These are phyloP conservation scores for Acanthochlamys bracteata DNA, from an alignment of 106 monocot species.

Conservation along the genomic window DNA sequence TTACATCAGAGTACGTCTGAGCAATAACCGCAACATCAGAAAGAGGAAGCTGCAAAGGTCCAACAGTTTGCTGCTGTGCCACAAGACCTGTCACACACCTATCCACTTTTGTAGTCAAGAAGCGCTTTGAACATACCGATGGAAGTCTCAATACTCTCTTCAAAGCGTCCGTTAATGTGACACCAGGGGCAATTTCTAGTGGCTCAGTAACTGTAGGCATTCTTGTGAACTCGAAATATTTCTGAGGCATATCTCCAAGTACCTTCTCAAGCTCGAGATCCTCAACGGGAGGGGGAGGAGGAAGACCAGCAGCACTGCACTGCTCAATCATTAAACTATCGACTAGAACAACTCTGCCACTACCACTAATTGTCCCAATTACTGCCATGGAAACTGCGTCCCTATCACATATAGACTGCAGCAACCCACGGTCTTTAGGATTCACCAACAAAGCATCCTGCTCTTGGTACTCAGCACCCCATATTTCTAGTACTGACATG, in stretches of 20 bases:
- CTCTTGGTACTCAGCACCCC: constrained; percentile 99
- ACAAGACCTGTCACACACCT: constrained; percentile 92
- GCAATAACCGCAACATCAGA: constrained; percentile 91
- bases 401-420: constrained; percentile 63
- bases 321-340: constrained; percentile 48
- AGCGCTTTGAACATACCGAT: constrained; percentile 89
- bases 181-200: constrained; percentile 62
- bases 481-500: constrained; percentile 93
- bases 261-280: constrained; percentile 96
- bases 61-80: constrained; percentile 94
- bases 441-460: constrained; percentile 88
- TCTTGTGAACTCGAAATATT: constrained; percentile 63
- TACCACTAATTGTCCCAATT: constrained; percentile 72
- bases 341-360: constrained; percentile 56
- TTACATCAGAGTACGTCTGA: constrained; percentile 54
- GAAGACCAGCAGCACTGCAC: constrained; percentile 27
- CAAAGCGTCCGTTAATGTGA: constrained; percentile 52
- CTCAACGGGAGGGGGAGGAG: constrained; percentile 53
- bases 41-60: constrained; percentile 83
- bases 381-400: constrained; percentile 94
- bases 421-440: constrained; percentile 43
- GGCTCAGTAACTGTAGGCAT: constrained; percentile 20
- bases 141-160: constrained; percentile 73
- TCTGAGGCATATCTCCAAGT: constrained; percentile 95
- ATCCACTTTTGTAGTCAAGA: constrained; percentile 93